A percentile compares a stretch with the other conserved stretches of the same genome.
Conservation (phyloP, 2,329 filamentous ascomycete genomes). For the Chaetomium strumarium region DNA sequence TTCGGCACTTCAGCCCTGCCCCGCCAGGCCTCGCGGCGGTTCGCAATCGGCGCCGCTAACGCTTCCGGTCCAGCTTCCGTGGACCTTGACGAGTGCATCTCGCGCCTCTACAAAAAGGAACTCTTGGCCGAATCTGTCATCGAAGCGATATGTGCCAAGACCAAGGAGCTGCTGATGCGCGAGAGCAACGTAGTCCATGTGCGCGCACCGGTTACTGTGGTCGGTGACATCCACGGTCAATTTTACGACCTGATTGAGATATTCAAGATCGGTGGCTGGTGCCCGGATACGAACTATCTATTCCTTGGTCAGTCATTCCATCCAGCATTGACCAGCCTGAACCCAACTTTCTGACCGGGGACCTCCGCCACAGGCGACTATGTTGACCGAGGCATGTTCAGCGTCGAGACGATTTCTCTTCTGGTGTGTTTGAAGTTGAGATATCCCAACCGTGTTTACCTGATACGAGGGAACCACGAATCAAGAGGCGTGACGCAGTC, state of each 20-base stretch:
- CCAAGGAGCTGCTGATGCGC: slow-evolving; percentile 97
- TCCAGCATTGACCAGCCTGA: background rate
- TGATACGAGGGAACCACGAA: slow-evolving; percentile 97
- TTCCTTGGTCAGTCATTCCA: slow-evolving; percentile 65
- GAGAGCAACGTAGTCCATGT: slow-evolving; percentile 99
- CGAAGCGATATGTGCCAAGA: slow-evolving; percentile 98
- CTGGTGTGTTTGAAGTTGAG: slow-evolving; percentile 95
- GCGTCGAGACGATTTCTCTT: slow-evolving; percentile 95
- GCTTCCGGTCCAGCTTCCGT: slow-evolving; percentile 63
- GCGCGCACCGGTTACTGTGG: slow-evolving; percentile 88
- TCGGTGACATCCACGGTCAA: slow-evolving; percentile 97
- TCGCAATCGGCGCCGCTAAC: slow-evolving; percentile 15
- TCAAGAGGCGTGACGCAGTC: slow-evolving; percentile 96
- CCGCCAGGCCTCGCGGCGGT: slow-evolving; percentile 1
- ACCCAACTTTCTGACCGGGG: background rate
- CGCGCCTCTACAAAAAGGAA: slow-evolving; percentile 93
- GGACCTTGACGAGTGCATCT: slow-evolving; percentile 97
- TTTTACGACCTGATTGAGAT: slow-evolving; percentile 99
- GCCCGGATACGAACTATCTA: slow-evolving; percentile 95
- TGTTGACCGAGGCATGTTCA: slow-evolving; percentile 96
- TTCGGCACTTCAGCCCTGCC: background rate
- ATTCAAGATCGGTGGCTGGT: slow-evolving; percentile 95
- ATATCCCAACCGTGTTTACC: slow-evolving; percentile 90
- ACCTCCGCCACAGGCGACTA: slow-evolving; percentile 66
- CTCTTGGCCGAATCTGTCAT: slow-evolving; percentile 93